Evolutionary conservation across 345 rosid species (phyloP).

Genomic region (Aquilaria yunnanensis): DNA sequence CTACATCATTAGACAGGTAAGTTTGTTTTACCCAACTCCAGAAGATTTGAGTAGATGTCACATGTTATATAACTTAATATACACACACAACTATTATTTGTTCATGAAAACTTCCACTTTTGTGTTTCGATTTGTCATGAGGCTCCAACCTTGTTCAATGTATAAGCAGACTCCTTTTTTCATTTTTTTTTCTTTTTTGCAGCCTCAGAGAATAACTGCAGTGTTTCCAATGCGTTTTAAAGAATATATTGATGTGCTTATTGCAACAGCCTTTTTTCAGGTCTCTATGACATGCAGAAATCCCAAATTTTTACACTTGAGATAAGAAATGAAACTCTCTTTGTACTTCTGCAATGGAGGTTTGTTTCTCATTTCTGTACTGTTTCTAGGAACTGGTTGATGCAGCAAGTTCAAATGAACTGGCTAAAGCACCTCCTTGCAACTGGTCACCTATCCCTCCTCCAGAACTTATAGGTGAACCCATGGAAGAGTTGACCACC

Average conservation of each 20-base stretch:
- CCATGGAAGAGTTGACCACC: conserved; percentile 70
- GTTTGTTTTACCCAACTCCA: neutral
- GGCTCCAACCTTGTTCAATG: neutral
- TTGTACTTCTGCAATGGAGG: neutral
- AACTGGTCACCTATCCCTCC: conserved; percentile 92
- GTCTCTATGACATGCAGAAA: conserved; percentile 20
- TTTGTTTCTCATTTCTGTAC: neutral
- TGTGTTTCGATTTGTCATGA: conserved; percentile 1
- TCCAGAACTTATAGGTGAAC: conserved; percentile 74
- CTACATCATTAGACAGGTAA: conserved; percentile 79
- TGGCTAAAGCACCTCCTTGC: conserved; percentile 78
- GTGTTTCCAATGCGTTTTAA: conserved; percentile 88
- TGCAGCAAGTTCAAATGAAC: conserved; percentile 55
- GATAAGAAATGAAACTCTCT: conserved; percentile 1
- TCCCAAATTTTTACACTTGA: neutral
- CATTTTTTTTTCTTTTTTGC: conserved; percentile 4
- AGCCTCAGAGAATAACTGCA: conserved; percentile 55
- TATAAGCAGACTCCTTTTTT: conserved; percentile 1
- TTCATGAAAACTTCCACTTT: neutral
- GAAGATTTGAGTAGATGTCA: neutral
- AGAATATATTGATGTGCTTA: conserved; percentile 68
- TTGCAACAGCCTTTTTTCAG: conserved; percentile 87
- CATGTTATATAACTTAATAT: neutral
- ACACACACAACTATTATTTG: neutral
- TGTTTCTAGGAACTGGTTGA: conserved; percentile 63